Evolutionary conservation across 2,329 filamentous ascomycete genomes (phyloP).

Genomic region (Calycina herbarum): DNA sequence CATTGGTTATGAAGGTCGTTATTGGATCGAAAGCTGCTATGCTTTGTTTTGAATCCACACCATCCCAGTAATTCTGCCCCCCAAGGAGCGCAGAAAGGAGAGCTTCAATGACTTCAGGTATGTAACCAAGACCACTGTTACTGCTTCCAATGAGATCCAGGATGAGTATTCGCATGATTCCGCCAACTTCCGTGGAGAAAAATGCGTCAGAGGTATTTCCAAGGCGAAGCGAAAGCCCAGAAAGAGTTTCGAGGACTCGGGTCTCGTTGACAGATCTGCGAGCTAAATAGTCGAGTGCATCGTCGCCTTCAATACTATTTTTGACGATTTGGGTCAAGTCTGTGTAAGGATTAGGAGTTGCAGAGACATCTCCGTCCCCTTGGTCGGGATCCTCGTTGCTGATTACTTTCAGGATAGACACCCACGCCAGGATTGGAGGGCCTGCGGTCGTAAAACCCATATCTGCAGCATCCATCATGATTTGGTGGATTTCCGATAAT

Average conservation of each 20-base stretch:
- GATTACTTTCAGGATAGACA: conserved; percentile 70
- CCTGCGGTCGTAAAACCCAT: conserved; percentile 61
- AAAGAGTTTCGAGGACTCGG: conserved; percentile 50
- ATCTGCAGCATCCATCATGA: conserved; percentile 62
- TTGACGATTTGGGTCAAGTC: conserved; percentile 47
- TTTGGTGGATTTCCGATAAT: conserved; percentile 70
- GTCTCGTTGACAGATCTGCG: conserved; percentile 47
- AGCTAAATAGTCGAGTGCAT: conserved; percentile 49
- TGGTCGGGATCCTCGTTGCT: conserved; percentile 33
- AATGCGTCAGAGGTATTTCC: conserved; percentile 39
- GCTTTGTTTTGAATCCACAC: conserved; percentile 27
- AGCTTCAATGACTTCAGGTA: conserved; percentile 38
- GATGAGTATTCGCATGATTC: conserved; percentile 39
- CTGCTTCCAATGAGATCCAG: conserved; percentile 37
- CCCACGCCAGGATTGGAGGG: conserved; percentile 80
- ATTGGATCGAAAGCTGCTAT: conserved; percentile 38
- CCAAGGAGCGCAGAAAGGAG: conserved; percentile 34
- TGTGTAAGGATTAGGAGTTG: conserved; percentile 38
- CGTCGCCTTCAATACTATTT: conserved; percentile 37
- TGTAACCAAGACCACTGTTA: conserved; percentile 37
- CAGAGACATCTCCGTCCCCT: conserved; percentile 30
- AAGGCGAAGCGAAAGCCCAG: conserved; percentile 44
- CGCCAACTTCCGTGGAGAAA: conserved; percentile 42
- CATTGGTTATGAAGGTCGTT: conserved; percentile 49
- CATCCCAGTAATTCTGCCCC: conserved; percentile 37